These are phyloP conservation scores for Penicillium simplicissimum DNA, from an alignment of 495 filamentous ascomycete genomes.

Conservation along the genomic window DNA sequence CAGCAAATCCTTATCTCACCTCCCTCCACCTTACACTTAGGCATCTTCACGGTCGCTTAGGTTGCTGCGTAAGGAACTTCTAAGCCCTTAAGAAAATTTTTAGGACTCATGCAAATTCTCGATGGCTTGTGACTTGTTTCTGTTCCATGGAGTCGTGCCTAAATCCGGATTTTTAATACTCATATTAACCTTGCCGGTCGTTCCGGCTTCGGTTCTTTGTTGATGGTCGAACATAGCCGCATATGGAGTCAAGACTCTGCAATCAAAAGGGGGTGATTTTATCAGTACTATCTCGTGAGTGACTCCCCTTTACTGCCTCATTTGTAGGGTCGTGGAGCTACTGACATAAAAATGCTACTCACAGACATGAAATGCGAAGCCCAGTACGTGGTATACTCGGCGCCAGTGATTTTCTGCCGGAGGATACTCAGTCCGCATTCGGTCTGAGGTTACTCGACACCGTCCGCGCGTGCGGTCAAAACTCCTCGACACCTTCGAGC, in stretches of 20 bases:
- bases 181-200: constrained; percentile 35
- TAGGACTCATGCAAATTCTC: constrained; percentile 59
- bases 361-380: constrained; percentile 60
- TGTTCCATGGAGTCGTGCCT: constrained; percentile 48
- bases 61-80: constrained; percentile 16
- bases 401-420: constrained; percentile 59
- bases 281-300: constrained; percentile 59
- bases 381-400: constrained; percentile 65
- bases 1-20: not conserved
- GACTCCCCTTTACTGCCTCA: no score
- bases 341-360: constrained; percentile 33
- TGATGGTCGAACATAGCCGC: constrained; percentile 60
- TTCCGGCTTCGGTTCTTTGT: constrained; percentile 58
- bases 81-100: constrained; percentile 29
- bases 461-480: constrained; percentile 59
- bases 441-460: constrained; percentile 53
- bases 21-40: not conserved
- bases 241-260: constrained; percentile 45
- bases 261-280: constrained; percentile 60
- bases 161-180: constrained; percentile 24
- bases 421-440: constrained; percentile 50
- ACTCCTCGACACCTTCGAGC: constrained; percentile 65
- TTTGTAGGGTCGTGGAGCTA: constrained; percentile 4
- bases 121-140: constrained; percentile 63
- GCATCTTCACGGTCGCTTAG: not conserved